These are phyloP conservation scores for Entomortierella chlamydospora DNA, from an alignment of 192 early-diverging fungal species.

Conservation along the genomic window DNA sequence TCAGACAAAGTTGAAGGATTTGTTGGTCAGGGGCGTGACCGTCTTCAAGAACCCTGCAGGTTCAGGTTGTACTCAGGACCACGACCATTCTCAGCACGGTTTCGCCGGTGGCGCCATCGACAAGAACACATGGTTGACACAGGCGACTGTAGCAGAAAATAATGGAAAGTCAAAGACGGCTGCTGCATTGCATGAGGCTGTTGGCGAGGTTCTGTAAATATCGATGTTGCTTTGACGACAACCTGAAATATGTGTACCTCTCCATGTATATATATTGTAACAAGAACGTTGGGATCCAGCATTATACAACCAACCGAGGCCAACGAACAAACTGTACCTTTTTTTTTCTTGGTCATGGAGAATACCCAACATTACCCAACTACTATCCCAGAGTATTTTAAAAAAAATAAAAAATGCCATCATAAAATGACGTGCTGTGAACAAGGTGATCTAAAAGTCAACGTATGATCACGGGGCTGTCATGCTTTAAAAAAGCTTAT, in stretches of 20 bases:
- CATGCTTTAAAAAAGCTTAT: too few relatives aligned
- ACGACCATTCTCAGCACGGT: slow-evolving; percentile 42
- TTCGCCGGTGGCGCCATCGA: slow-evolving; percentile 17
- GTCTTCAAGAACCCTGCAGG: slow-evolving; percentile 55
- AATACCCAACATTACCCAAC: too few relatives aligned
- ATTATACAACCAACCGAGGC: too few relatives aligned
- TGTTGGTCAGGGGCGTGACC: slow-evolving; percentile 28
- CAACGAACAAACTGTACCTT: too few relatives aligned
- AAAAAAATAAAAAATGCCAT: too few relatives aligned
- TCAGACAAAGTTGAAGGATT: slow-evolving; percentile 41
- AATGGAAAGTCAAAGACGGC: slow-evolving; percentile 43
- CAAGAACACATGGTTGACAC: slow-evolving; percentile 36
- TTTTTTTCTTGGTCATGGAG: too few relatives aligned
- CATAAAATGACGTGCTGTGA: too few relatives aligned
- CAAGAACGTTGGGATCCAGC: too few relatives aligned
- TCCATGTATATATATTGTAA: too few relatives aligned
- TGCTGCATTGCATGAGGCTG: slow-evolving; percentile 26
- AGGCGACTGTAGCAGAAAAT: slow-evolving; percentile 15
- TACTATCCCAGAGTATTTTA: too few relatives aligned
- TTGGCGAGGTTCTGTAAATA: slow-evolving; percentile 26
- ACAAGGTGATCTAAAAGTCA: too few relatives aligned
- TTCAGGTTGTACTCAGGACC: slow-evolving; percentile 24
- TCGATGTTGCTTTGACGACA: not conserved
- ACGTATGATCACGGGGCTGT: too few relatives aligned
- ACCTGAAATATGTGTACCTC: not conserved